These are phyloP conservation scores for Prosopis cineraria DNA, from an alignment of 306 rosid species.

Conservation along the genomic window DNA sequence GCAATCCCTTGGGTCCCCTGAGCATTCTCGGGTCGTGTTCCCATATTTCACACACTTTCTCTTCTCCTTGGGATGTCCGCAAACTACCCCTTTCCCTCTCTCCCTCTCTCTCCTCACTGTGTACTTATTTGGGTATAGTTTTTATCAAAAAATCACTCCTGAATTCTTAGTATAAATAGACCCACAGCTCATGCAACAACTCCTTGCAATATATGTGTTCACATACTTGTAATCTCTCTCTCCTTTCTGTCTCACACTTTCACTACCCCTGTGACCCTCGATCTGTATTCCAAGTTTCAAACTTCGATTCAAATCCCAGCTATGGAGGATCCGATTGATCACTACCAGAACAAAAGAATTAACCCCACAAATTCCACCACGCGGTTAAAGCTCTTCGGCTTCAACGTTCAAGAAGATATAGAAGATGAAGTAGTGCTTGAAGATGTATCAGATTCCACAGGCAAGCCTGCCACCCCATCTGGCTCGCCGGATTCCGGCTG, in stretches of 20 bases:
- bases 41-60: constrained; percentile 67
- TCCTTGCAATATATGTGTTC: constrained; percentile 39
- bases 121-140: constrained; percentile 21
- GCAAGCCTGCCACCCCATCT: constrained; percentile 62
- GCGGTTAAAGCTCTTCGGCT: constrained; percentile 80
- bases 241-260: constrained; percentile 39
- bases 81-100: constrained; percentile 12
- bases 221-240: background rate
- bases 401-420: constrained; percentile 68
- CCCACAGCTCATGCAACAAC: constrained; percentile 62
- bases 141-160: constrained; percentile 31
- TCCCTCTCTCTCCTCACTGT: constrained; percentile 8
- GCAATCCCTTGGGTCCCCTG: constrained; percentile 54
- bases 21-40: constrained; percentile 65
- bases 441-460: constrained; percentile 45
- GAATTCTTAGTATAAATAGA: constrained; percentile 63
- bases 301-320: background rate
- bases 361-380: constrained; percentile 53
- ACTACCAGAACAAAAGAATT: constrained; percentile 45
- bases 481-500: constrained; percentile 67
- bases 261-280: constrained; percentile 29
- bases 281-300: background rate
- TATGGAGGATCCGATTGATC: constrained; percentile 51
- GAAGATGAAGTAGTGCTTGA: constrained; percentile 37
- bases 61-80: constrained; percentile 55